These are phyloP conservation scores for Aureobasidium vineae DNA, from an alignment of 2,329 filamentous ascomycete genomes.

Conservation along the genomic window DNA sequence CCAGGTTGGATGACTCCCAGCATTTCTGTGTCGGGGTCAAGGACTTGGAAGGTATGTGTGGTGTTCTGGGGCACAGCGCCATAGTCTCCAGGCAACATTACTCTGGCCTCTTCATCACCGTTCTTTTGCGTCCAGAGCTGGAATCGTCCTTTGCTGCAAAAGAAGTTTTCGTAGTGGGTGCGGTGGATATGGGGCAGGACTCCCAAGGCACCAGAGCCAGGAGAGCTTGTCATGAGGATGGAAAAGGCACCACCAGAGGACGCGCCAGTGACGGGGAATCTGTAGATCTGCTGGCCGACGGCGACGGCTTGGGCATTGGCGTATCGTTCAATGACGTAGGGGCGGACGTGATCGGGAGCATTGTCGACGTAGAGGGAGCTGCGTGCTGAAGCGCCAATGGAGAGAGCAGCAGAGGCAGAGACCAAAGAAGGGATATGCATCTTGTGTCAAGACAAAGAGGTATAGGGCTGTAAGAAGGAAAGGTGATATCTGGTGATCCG, in stretches of 20 bases:
- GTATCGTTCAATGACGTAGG: slow-evolving; percentile 42
- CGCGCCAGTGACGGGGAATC: slow-evolving; percentile 47
- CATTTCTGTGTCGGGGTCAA: slow-evolving; percentile 51
- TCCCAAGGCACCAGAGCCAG: slow-evolving; percentile 41
- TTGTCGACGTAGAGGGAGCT: slow-evolving; percentile 17
- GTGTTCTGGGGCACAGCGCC: slow-evolving; percentile 43
- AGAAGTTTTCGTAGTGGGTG: slow-evolving; percentile 51
- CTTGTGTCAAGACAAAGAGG: neutral
- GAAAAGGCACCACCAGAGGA: slow-evolving; percentile 49
- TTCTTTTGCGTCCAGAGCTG: slow-evolving; percentile 47
- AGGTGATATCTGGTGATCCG: slow-evolving; percentile 17
- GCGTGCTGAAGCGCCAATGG: neutral
- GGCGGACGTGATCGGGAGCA: slow-evolving; percentile 39
- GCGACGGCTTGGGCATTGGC: slow-evolving; percentile 38
- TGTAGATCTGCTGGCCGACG: slow-evolving; percentile 43
- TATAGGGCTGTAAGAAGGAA: neutral
- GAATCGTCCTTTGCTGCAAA: slow-evolving; percentile 47
- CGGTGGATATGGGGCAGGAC: slow-evolving; percentile 48
- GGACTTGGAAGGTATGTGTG: slow-evolving; percentile 51
- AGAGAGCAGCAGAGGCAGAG: slow-evolving; percentile 1
- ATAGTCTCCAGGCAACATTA: slow-evolving; percentile 49
- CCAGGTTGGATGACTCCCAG: slow-evolving; percentile 49
- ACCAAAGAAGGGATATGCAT: slow-evolving; percentile 12
- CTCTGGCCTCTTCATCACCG: slow-evolving; percentile 38
- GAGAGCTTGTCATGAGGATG: slow-evolving; percentile 45